Percentiles rank a stretch among this genome's conserved stretches.
Conservation (phyloP, 768 basidiomycete genomes). For the Sistotremastrum suecicum region DNA sequence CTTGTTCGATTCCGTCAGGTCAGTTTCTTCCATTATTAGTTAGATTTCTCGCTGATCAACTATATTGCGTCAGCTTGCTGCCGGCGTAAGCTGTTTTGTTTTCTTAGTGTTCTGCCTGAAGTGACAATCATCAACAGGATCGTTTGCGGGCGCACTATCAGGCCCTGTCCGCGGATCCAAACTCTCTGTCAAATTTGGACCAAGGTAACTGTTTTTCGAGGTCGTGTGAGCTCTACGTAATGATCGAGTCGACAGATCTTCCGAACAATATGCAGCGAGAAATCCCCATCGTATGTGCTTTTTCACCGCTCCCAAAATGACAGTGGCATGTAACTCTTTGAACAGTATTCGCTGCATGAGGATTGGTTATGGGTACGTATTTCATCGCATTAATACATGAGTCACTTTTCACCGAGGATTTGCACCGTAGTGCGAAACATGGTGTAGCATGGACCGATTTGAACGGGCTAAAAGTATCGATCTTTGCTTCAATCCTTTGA, state of each 20-base stretch:
- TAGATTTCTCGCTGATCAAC: neutral
- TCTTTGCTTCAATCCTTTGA: constrained; percentile 91
- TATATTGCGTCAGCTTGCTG: too few relatives aligned
- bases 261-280: constrained; percentile 89
- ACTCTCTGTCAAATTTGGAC: constrained; percentile 87
- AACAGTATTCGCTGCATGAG: constrained; percentile 71
- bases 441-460: constrained; percentile 88
- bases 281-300: constrained; percentile 73
- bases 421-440: constrained; percentile 74
- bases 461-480: constrained; percentile 82
- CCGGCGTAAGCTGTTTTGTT: neutral
- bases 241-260: constrained; percentile 42
- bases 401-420: neutral
- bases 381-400: neutral
- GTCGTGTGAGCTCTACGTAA: too few relatives aligned
- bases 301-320: too few relatives aligned
- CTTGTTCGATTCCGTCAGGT: constrained; percentile 90
- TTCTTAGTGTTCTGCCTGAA: neutral
- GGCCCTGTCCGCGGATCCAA: constrained; percentile 83
- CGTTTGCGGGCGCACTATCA: constrained; percentile 88
- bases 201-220: constrained; percentile 41
- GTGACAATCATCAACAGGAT: constrained; percentile 32
- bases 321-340: constrained; percentile 1
- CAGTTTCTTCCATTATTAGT: constrained; percentile 10
- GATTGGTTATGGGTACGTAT: constrained; percentile 89